Percentiles rank a stretch among this genome's conserved stretches.
These are phyloP conservation scores for Plasmodium chabaudi DNA, from an alignment of 169 alveolate species.

Conservation along the genomic window DNA sequence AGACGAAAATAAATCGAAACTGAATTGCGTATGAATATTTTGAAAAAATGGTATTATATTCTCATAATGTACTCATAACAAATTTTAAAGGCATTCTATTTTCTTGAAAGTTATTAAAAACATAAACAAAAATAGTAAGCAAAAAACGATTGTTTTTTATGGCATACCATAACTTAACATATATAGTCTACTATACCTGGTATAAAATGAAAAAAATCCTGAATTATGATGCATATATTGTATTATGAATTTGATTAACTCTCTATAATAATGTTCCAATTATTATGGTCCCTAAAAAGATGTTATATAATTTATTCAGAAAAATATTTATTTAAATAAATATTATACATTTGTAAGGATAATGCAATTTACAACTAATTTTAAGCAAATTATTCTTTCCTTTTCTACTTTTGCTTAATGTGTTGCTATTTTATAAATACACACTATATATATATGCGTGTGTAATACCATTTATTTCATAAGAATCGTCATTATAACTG, in stretches of 20 bases:
- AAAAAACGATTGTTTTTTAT: no score
- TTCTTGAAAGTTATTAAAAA: no score
- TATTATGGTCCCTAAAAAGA: conserved; percentile 40
- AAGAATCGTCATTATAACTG: conserved; percentile 26
- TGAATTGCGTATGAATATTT: no score
- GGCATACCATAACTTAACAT: no score
- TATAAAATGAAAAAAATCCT: no score
- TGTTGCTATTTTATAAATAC: background rate
- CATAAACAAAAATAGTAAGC: no score
- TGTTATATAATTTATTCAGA: background rate
- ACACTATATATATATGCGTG: background rate
- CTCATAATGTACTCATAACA: no score
- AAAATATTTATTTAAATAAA: no score
- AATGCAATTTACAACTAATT: background rate
- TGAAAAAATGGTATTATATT: no score
- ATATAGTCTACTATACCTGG: no score
- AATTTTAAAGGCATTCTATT: no score
- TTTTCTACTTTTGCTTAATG: background rate
- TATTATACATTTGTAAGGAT: background rate
- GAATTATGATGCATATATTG: background rate
- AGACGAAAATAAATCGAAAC: no score
- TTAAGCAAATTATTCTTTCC: background rate
- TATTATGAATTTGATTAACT: background rate
- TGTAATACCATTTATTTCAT: conserved; percentile 38
- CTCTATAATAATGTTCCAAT: conserved; percentile 21